Conservation (phyloP, 2,329 filamentous ascomycete genomes). For the Fusarium sp. region DNA sequence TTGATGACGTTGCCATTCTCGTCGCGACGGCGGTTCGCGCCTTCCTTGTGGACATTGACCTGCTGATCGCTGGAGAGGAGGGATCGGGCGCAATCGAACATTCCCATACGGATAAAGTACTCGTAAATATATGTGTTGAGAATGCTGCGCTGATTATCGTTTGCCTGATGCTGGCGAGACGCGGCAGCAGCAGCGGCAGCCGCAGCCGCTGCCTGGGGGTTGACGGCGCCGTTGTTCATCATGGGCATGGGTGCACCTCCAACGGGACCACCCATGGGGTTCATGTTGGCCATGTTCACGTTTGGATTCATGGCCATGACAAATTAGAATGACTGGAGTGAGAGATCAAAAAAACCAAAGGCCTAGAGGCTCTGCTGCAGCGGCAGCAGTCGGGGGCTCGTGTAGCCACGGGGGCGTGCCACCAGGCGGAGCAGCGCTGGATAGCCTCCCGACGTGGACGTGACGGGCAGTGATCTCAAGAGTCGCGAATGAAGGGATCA, state of each 20-base stretch:
- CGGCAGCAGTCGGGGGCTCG: constrained; percentile 40
- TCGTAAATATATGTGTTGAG: constrained; percentile 92
- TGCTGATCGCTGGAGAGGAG: constrained; percentile 73
- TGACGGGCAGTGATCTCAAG: constrained; percentile 45
- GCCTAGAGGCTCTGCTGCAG: constrained; percentile 41
- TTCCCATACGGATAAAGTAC: constrained; percentile 85
- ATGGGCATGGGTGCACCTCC: constrained; percentile 68
- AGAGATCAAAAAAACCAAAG: constrained; percentile 23
- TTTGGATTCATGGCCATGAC: constrained; percentile 65
- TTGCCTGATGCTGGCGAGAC: constrained; percentile 53
- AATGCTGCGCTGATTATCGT: constrained; percentile 61
- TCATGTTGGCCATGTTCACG: constrained; percentile 73
- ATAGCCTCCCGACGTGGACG: constrained; percentile 48
- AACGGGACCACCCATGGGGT: constrained; percentile 72
- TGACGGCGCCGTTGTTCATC: constrained; percentile 68
- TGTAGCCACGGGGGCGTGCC: constrained; percentile 48
- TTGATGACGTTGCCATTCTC: constrained; percentile 74
- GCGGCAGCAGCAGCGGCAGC: constrained; percentile 46
- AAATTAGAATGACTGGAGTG: constrained; percentile 33
- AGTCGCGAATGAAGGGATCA: constrained; percentile 35
- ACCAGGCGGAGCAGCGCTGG: constrained; percentile 48
- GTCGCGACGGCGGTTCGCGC: constrained; percentile 72
- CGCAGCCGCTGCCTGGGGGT: constrained; percentile 48
- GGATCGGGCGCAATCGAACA: constrained; percentile 83
- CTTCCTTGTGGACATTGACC: constrained; percentile 73